Evolutionary conservation across 2,329 filamentous ascomycete species (phyloP), one percentile per base, ranked within the genome.

Genomic region (Sarocladium strictum): DNA sequence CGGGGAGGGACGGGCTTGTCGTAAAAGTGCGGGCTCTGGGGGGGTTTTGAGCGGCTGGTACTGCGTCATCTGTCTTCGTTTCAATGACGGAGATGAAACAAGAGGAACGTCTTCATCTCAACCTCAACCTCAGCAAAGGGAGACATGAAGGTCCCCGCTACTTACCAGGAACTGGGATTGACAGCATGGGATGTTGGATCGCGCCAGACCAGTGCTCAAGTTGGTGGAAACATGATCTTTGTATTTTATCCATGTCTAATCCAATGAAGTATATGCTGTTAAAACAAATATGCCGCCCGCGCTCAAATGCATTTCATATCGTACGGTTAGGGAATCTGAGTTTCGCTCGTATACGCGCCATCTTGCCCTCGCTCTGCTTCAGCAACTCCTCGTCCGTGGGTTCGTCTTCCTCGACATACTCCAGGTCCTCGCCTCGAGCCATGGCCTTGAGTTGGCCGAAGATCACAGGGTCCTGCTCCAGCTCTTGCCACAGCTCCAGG

Each of bases 21-120:
- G 81, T 93, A 6, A 83, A 78, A 64, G 71, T 89, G 47, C 89
- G 74, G 63, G 72, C 82, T 51, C 64, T 90, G n/a, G 78, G 84
- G 23, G 85, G 84, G 0, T 90, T 51, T 29, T 51, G 15, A 23
- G 15, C n/a, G n/a, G n/a, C n/a, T n/a, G n/a, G n/a, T n/a, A n/a
- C n/a, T n/a, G n/a, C n/a, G n/a, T n/a, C n/a, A n/a, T n/a, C n/a
- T n/a, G n/a, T n/a, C n/a, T n/a, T n/a, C n/a, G n/a, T n/a, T n/a
- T n/a, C n/a, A n/a, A n/a, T n/a, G n/a, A n/a, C n/a, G n/a, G n/a
- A n/a, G n/a, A n/a, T n/a, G n/a, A n/a, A n/a, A n/a, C n/a, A n/a
- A n/a, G n/a, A n/a, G n/a, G n/a, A n/a, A n/a, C n/a, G n/a, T n/a
- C n/a, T n/a, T n/a, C n/a, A n/a, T n/a, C n/a, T n/a, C n/a, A n/a